Percentiles rank a stretch among this genome's conserved stretches.
These are phyloP conservation scores for Elasticomyces elasticus DNA, from an alignment of 495 filamentous ascomycete genomes.

Conservation along the genomic window DNA sequence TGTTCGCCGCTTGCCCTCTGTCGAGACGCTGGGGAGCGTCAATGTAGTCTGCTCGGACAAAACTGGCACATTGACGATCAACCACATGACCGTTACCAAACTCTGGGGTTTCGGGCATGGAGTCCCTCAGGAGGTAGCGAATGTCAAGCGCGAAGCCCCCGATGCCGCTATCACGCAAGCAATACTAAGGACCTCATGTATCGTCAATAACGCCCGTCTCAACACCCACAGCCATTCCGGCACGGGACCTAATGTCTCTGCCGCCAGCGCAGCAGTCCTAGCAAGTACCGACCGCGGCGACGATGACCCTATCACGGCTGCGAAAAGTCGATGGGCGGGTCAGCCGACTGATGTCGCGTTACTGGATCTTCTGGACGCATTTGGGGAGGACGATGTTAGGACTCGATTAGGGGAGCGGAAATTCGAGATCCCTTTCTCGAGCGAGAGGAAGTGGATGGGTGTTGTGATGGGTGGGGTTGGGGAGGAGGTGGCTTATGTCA, in stretches of 20 bases:
- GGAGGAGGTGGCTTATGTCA: slow-evolving; percentile 75
- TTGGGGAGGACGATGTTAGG: slow-evolving; percentile 82
- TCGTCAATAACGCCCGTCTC: slow-evolving; percentile 88
- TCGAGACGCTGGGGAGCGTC: slow-evolving; percentile 94
- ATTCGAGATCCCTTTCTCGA: slow-evolving; percentile 87
- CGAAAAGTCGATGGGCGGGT: slow-evolving; percentile 84
- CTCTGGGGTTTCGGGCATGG: slow-evolving; percentile 80
- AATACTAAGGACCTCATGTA: slow-evolving; percentile 81
- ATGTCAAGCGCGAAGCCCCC: slow-evolving; percentile 59
- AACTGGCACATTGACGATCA: slow-evolving; percentile 89
- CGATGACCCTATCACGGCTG: slow-evolving; percentile 43
- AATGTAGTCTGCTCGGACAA: slow-evolving; percentile 99
- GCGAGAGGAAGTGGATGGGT: slow-evolving; percentile 98
- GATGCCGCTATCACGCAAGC: slow-evolving; percentile 42
- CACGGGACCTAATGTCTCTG: slow-evolving; percentile 36
- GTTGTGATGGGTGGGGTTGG: slow-evolving; percentile 49
- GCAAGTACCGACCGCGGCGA: slow-evolving; percentile 50
- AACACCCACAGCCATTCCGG: slow-evolving; percentile 47
- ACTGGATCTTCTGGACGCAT: slow-evolving; percentile 79
- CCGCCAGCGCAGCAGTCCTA: slow-evolving; percentile 62
- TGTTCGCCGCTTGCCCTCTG: slow-evolving; percentile 87
- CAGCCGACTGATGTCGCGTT: slow-evolving; percentile 96
- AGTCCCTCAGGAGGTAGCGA: slow-evolving; percentile 62
- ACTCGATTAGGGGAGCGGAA: slow-evolving; percentile 69
- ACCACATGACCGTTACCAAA: slow-evolving; percentile 96